Evolutionary conservation across 768 basidiomycete genomes (phyloP), one percentile per base, ranked within the genome.

Genomic region (Mycena metata): DNA sequence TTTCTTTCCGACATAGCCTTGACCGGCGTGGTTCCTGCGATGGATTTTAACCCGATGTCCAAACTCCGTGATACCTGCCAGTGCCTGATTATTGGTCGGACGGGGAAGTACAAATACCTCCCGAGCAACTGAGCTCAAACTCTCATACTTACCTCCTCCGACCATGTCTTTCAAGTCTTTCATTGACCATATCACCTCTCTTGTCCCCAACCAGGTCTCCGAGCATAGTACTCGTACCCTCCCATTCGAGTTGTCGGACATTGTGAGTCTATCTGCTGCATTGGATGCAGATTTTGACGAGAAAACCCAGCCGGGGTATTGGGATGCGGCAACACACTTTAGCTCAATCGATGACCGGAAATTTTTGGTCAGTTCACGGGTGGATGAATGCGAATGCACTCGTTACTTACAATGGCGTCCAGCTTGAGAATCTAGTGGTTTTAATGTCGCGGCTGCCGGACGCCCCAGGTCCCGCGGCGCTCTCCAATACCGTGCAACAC

Each of bases 341-440:
- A 78, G 79, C 49, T 79, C 73, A 1, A 72, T 88, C 45, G 82
- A 93, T 72, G 91, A 93, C 74, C 86, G 91, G 66, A 76, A 86
- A 33, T 77, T 91, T 69, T 76, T 92, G 76, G 91, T 85, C 75
- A 76, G 85, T 80, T 36, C 30, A 39, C 10, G 11, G 39, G 30
- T 17, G 33, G 8, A 17, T 16, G 17, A n/a, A 30, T 19, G 21
- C 6, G 24, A n/a, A 24, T 21, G 45, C 43, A 12, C 47, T 33
- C 43, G 30, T 58, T n/a, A 52, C 67, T 43, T 73, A 73, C 26
- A 68, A 47, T 3, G 24, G n/a, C n/a, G 7, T n/a, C 17, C 63
- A 91, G 90, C 86, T 93, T 36, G 92, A 94, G 78, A 85, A 87
- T 50, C 66, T 88, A 10, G 76, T 94, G 55, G 79, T 83, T 21